Percentiles rank a stretch among this genome's conserved stretches.
phyloP scores from a whole-genome alignment of 2,329 filamentous ascomycete species.

The Elsinoe arachidis region DNA sequence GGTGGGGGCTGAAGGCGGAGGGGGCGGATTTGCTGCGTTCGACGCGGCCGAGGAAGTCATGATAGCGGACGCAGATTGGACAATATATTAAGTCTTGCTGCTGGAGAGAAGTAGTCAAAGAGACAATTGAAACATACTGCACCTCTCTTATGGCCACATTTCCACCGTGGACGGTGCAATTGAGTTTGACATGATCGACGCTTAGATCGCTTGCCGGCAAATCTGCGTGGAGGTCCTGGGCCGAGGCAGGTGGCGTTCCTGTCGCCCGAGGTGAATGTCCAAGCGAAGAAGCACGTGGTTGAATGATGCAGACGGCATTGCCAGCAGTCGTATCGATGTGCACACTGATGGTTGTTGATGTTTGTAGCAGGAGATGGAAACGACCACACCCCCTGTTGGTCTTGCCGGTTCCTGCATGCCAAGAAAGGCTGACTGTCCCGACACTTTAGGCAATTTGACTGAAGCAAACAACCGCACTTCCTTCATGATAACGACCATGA shows the following conservation, averaged over 20 bases:
- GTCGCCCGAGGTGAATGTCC: neutral
- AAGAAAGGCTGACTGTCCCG: too few species aligned
- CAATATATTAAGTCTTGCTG: neutral
- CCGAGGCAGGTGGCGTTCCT: neutral
- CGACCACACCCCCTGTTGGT: too few species aligned
- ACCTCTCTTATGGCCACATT: neutral
- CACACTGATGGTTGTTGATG: too few species aligned
- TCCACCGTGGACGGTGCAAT: conserved; percentile 6
- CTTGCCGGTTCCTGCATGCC: too few species aligned
- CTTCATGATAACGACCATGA: too few species aligned
- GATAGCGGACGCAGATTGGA: neutral
- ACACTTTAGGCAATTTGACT: too few species aligned
- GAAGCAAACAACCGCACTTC: too few species aligned
- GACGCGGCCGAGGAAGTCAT: neutral
- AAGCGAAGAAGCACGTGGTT: neutral
- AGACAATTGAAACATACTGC: neutral
- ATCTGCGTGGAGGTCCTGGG: neutral
- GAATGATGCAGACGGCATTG: too few species aligned
- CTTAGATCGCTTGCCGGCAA: conserved; percentile 6
- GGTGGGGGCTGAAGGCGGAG: conserved; percentile 8
- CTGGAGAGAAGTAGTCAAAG: neutral
- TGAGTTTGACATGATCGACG: conserved; percentile 10
- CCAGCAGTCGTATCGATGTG: too few species aligned
- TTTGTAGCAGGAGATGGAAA: too few species aligned
- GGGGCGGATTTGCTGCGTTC: neutral